These are phyloP conservation scores for Trametes cingulata DNA, from an alignment of 768 basidiomycete genomes.

Conservation along the genomic window DNA sequence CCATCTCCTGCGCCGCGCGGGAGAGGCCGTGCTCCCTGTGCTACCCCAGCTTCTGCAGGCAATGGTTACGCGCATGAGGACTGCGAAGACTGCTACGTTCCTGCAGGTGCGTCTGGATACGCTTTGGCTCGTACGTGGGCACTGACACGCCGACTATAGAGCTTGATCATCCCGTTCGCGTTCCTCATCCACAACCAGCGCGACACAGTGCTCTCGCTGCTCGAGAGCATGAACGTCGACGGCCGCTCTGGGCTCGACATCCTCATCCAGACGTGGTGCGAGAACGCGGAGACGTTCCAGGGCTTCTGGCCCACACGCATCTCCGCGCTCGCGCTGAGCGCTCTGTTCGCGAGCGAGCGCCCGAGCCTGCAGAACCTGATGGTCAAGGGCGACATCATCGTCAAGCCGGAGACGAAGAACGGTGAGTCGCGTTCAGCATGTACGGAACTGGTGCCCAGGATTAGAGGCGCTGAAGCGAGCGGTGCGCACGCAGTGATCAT, in stretches of 20 bases:
- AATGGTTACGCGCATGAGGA: conserved; percentile 77
- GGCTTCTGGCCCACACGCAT: conserved; percentile 92
- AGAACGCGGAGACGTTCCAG: conserved; percentile 92
- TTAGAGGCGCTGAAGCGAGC: conserved; percentile 1
- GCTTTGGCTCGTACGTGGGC: neutral
- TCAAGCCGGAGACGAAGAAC: conserved; percentile 77
- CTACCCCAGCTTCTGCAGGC: conserved; percentile 86
- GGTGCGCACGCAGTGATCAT: conserved; percentile 71
- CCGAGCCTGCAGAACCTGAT: conserved; percentile 62
- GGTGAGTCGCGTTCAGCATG: conserved; percentile 49
- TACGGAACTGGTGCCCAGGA: neutral
- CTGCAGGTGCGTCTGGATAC: conserved; percentile 62
- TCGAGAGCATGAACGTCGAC: conserved; percentile 66
- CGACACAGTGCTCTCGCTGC: conserved; percentile 72
- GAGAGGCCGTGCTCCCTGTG: conserved; percentile 77
- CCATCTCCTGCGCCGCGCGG: conserved; percentile 84
- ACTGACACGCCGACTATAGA: conserved; percentile 43
- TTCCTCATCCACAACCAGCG: conserved; percentile 89
- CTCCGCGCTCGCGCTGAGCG: conserved; percentile 78
- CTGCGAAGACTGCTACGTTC: conserved; percentile 89
- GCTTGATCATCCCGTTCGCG: conserved; percentile 89
- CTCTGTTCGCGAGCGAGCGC: conserved; percentile 69
- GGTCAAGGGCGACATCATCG: conserved; percentile 92
- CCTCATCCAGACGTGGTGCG: conserved; percentile 91
- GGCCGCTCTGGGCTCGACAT: conserved; percentile 77